Base-by-base conservation (phyloP, 129 eudicot species). In the Pseudognaphalium luteoalbum region DNA sequence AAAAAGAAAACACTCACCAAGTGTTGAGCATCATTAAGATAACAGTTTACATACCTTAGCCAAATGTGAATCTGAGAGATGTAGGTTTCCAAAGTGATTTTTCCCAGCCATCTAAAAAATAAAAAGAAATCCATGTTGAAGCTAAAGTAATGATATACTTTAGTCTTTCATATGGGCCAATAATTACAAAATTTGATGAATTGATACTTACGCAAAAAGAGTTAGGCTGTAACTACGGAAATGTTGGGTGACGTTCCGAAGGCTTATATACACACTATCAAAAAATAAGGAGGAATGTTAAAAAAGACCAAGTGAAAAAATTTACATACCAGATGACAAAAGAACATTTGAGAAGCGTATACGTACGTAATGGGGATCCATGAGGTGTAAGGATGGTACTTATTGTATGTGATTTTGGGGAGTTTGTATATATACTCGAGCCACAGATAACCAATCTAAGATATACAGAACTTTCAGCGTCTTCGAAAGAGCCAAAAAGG, bases 341-440 rank as follows among this genome's bases (percentile, higher is more conserved):
- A 41, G 14, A 68, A 17, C 39, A 72, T 21, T 56, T 25, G 66
- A 65, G 44, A 17, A 76, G 16, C 19, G 33, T 29, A 51, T 69
- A 76, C 96, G 29, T 41, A 92, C 98, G 92, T 92, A 85, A 92
- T 92, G 21, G 98, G 98, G 44, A 92, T 88, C 98, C 98, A 92
- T 72, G 98, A 92, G 25, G 98, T 92, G 94, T 90, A 90, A 33
- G 98, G 98, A 73, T 92, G 98, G 77, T 75, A 86, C 85, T 90
- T 92, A 85, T 90, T 92, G 83, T 92, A 92, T 67, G 96, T 60
- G 70, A 84, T 76, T 71, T 86, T 92, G 85, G 90, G 96, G 88
- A 90, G 79, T 87, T 85, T 92, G 89, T 92, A 92, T 70, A 90
- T 88, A 78, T 75, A 90, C 78, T 92, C 96, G 34, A 86, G 88